Percentiles rank a stretch among this genome's conserved stretches.
These are phyloP conservation scores for Aspergillus sclerotiicarbonarius DNA, from an alignment of 495 filamentous ascomycete species.

Conservation along the genomic window DNA sequence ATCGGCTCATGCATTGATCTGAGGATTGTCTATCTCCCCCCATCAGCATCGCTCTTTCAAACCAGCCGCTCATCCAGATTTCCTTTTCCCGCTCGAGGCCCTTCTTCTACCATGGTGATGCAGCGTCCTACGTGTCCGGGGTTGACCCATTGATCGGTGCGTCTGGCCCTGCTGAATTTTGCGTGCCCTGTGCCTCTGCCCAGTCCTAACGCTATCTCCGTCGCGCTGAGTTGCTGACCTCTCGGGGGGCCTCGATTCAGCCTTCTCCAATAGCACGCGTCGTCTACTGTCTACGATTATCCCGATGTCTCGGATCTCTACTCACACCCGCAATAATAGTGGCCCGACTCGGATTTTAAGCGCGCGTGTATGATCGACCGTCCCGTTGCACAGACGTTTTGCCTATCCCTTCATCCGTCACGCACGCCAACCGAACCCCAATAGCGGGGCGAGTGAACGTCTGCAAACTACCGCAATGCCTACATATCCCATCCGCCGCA, in stretches of 20 bases:
- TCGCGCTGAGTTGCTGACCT: slow-evolving; percentile 2
- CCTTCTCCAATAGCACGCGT: neutral
- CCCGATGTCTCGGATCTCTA: no score
- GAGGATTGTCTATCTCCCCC: neutral
- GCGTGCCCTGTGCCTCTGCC: neutral
- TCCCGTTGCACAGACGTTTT: slow-evolving; percentile 12
- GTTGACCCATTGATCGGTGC: slow-evolving; percentile 1
- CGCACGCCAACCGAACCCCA: slow-evolving; percentile 12
- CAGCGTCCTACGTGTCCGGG: neutral
- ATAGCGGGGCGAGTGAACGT: slow-evolving; percentile 18
- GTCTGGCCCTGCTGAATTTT: slow-evolving; percentile 3
- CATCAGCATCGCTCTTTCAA: neutral
- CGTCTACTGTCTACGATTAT: neutral
- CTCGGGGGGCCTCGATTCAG: slow-evolving; percentile 3
- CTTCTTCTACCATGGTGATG: neutral
- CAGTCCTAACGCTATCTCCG: slow-evolving; percentile 4
- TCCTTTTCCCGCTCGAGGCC: neutral
- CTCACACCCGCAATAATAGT: neutral
- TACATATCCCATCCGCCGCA: slow-evolving; percentile 44
- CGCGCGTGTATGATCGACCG: neutral
- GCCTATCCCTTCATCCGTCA: slow-evolving; percentile 12
- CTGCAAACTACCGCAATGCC: slow-evolving; percentile 25
- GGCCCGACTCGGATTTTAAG: neutral
- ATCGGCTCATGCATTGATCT: slow-evolving; percentile 8
- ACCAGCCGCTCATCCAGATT: neutral